Evolutionary conservation across 495 filamentous ascomycete genomes (phyloP).

Genomic region (Penicillium arizonense): DNA sequence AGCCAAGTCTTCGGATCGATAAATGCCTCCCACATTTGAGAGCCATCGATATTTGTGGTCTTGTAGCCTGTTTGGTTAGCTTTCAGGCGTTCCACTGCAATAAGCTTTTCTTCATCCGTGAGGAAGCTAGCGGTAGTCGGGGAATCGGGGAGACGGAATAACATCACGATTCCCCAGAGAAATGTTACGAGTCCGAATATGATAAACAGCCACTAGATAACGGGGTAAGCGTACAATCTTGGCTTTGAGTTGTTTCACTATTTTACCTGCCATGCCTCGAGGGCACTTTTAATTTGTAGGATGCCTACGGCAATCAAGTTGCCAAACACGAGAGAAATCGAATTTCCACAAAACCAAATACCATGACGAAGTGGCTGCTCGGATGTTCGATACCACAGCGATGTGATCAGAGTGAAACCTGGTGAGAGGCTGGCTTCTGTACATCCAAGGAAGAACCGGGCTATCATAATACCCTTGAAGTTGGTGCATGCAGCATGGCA

Average conservation of each 20-base stretch:
- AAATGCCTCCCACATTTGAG: constrained; percentile 47
- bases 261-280: constrained; percentile 22
- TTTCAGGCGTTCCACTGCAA: constrained; percentile 49
- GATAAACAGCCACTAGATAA: constrained; percentile 19
- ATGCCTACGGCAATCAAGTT: constrained; percentile 24
- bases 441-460: constrained; percentile 49
- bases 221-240: not conserved
- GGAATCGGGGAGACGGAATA: constrained; percentile 47
- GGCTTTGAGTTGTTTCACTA: not conserved
- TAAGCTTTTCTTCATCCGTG: constrained; percentile 39
- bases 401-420: constrained; percentile 26
- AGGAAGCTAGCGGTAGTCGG: constrained; percentile 45
- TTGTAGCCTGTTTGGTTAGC: constrained; percentile 55
- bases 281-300: constrained; percentile 15
- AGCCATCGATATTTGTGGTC: constrained; percentile 49
- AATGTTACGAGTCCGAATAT: constrained; percentile 33
- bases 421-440: constrained; percentile 45
- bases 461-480: constrained; percentile 44
- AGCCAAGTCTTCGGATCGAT: constrained; percentile 39
- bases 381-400: constrained; percentile 40
- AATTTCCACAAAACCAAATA: constrained; percentile 44
- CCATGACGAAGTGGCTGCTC: constrained; percentile 54
- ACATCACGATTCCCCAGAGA: constrained; percentile 33
- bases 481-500: constrained; percentile 46
- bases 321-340: constrained; percentile 22